A percentile compares a stretch with the other conserved stretches of the same genome.
Evolutionary conservation across 495 filamentous ascomycete genomes (phyloP).

Genomic region (Hypoxylon perforatum): DNA sequence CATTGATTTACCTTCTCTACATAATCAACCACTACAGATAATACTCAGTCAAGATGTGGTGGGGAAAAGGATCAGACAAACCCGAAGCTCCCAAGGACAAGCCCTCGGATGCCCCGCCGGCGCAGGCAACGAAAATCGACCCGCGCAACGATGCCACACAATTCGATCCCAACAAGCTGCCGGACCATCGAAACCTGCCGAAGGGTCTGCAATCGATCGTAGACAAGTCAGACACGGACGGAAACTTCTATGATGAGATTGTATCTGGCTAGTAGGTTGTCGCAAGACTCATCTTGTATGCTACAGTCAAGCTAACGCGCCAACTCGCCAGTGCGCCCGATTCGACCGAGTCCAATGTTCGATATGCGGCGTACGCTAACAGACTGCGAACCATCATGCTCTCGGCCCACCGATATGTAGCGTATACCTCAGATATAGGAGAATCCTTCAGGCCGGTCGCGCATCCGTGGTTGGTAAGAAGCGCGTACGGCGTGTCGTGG

Average conservation of each 20-base stretch:
- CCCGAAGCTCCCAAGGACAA: slow-evolving; percentile 46
- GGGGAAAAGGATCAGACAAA: slow-evolving; percentile 54
- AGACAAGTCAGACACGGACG: slow-evolving; percentile 72
- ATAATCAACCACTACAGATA: neutral
- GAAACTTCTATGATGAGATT: slow-evolving; percentile 80
- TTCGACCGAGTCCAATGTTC: slow-evolving; percentile 83
- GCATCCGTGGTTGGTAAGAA: slow-evolving; percentile 80
- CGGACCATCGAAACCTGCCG: slow-evolving; percentile 72
- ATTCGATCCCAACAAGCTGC: slow-evolving; percentile 60
- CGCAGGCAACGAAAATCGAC: slow-evolving; percentile 40
- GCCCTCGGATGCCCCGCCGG: slow-evolving; percentile 39
- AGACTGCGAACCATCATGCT: slow-evolving; percentile 89
- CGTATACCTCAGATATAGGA: slow-evolving; percentile 96
- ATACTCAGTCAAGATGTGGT: slow-evolving; percentile 48
- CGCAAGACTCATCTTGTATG: slow-evolving; percentile 15
- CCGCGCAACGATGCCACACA: slow-evolving; percentile 48
- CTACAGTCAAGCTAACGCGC: slow-evolving; percentile 20
- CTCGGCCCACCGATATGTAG: slow-evolving; percentile 93
- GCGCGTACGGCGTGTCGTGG: slow-evolving; percentile 94
- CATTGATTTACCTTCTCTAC: slow-evolving; percentile 3
- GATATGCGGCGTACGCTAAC: slow-evolving; percentile 93
- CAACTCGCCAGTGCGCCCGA: slow-evolving; percentile 71
- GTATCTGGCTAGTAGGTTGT: slow-evolving; percentile 81
- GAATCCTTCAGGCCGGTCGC: slow-evolving; percentile 96
- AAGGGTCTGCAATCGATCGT: slow-evolving; percentile 76